Evolutionary conservation across 352 stramenopile species (phyloP), one percentile per base, ranked within the genome.

Genomic region (Pythium sukuiense): DNA sequence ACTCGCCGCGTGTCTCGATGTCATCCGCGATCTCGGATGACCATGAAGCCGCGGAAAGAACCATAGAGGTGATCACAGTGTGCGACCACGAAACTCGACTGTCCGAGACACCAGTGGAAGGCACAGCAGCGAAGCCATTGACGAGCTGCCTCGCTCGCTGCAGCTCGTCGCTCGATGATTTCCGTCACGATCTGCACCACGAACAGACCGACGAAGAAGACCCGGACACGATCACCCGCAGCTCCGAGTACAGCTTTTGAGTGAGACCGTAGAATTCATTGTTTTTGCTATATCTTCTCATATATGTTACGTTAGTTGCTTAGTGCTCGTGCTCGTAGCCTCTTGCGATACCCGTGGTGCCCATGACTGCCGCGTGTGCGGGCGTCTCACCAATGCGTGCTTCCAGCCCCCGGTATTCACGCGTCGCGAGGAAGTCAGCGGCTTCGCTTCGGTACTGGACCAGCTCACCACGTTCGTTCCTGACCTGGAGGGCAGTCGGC

Each of bases 371-470:
- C 27, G 85, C 87, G 9, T 94, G 85, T 41, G 88, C 86, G 11
- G 79, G 68, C 6, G 85, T 95, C 59, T 95, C 82, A 13, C 88
- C 88, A 37, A 96, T 88, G 9, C 84, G 76, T 4, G 85, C 81
- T n/a, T 96, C 88, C 24, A 97, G 65, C 6, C 88, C 89, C 33
- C 75, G 76, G 49, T 95, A 96, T 61, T 94, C 87, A 50, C 83
- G 75, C 20, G 72, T 77, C 14, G 77, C 74, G 27, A 95, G 53
- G 61, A 88, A 94, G 61, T 94, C 85, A 27, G 64, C 89, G 29
- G 84, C 84, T 70, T 92, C 85, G 46, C 82, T 94, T 13, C 71
- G 76, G 65, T 90, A 94, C 14, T 71, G 76, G 5, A 77, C 73
- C 55, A 94, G 70, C 45, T 92, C 79, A 0, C 74, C 70, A 12